Evolutionary conservation across 2,329 filamentous ascomycete species (phyloP).

Genomic region (Metarhizium anisopliae): DNA sequence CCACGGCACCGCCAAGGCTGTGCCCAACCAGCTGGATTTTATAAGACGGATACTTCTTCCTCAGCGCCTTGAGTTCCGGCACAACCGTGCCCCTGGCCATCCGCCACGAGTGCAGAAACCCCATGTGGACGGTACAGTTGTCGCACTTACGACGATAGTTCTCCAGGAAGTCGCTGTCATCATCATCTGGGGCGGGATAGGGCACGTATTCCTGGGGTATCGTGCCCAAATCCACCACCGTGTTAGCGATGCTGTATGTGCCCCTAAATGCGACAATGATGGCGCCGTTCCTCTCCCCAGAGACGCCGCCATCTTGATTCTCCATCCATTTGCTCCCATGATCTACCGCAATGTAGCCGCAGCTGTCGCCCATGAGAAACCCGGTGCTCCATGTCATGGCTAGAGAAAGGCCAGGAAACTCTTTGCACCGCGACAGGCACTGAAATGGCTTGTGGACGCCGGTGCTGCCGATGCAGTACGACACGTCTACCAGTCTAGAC

Average conservation of each 20-base stretch:
- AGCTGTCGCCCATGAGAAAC: constrained; percentile 76
- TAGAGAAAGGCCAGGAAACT: constrained; percentile 74
- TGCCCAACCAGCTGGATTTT: constrained; percentile 76
- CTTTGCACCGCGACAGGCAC: constrained; percentile 75
- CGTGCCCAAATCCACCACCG: constrained; percentile 81
- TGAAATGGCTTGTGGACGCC: constrained; percentile 77
- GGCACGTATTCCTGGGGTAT: constrained; percentile 85
- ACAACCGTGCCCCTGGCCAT: constrained; percentile 63
- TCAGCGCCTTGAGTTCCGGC: constrained; percentile 52
- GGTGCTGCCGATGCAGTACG: constrained; percentile 83
- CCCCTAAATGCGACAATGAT: constrained; percentile 88
- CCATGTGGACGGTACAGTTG: constrained; percentile 88
- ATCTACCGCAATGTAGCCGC: constrained; percentile 88
- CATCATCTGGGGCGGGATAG: constrained; percentile 55
- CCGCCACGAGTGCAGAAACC: constrained; percentile 80
- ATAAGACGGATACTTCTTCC: constrained; percentile 58
- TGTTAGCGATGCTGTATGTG: constrained; percentile 89
- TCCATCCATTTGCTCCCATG: constrained; percentile 31
- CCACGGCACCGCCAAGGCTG: constrained; percentile 86
- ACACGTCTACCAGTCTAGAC: constrained; percentile 85
- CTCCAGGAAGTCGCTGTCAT: constrained; percentile 21
- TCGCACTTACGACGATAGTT: constrained; percentile 50
- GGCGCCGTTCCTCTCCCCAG: constrained; percentile 17
- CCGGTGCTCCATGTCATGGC: constrained; percentile 88
- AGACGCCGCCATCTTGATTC: constrained; percentile 8